phyloP scores from a whole-genome alignment of 495 filamentous ascomycete genomes.

The Tuber microsphaerosporum region DNA sequence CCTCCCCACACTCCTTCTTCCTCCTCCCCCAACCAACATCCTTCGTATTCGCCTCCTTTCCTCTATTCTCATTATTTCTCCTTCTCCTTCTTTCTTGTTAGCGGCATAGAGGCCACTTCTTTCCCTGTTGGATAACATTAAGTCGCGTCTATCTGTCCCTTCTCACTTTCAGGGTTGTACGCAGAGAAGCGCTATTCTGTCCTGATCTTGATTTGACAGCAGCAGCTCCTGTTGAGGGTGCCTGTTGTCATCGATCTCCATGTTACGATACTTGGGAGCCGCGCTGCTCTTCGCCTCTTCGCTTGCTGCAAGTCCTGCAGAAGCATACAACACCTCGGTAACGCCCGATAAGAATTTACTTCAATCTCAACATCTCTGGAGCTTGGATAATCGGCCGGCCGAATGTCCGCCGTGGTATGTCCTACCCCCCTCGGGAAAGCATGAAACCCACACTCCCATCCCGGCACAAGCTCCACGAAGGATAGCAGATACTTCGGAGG shows the following conservation, averaged over 20 bases:
- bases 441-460: not conserved
- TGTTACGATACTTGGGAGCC: slow-evolving; percentile 37
- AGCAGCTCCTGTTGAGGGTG: not conserved
- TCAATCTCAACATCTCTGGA: slow-evolving; percentile 30
- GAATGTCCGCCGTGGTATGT: slow-evolving; percentile 61
- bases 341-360: slow-evolving; percentile 26
- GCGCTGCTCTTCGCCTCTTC: slow-evolving; percentile 27
- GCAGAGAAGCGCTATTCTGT: not conserved
- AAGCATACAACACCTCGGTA: slow-evolving; percentile 30
- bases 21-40: not conserved
- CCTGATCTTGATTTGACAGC: not conserved
- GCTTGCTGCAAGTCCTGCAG: slow-evolving; percentile 6
- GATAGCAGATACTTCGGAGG: not conserved
- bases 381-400: slow-evolving; percentile 47
- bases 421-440: slow-evolving; percentile 1
- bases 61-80: not conserved
- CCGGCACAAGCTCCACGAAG: not conserved
- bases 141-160: not conserved
- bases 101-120: not conserved
- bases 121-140: slow-evolving; percentile 8
- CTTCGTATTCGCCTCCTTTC: not conserved
- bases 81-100: not conserved
- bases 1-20: not conserved
- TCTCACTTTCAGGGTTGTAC: not conserved
- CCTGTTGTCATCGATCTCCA: slow-evolving; percentile 10